A percentile compares a stretch with the other conserved stretches of the same genome.
phyloP scores from a whole-genome alignment of 1,139 yeast genomes.

The Blastobotrys illinoisensis region DNA sequence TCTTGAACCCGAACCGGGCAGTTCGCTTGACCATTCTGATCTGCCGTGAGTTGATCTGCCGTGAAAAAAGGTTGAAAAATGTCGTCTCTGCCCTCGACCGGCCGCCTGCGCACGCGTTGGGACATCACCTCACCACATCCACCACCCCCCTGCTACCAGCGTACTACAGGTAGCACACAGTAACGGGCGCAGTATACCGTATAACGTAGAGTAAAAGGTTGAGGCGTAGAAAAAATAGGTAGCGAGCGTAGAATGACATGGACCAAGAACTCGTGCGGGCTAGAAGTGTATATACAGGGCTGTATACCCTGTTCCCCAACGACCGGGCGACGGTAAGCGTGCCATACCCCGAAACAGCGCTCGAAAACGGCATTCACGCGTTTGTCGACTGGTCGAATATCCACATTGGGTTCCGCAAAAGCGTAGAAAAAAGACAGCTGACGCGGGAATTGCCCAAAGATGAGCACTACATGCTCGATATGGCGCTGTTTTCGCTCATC shows the following conservation, averaged over 20 bases:
- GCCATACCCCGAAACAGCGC: conserved; percentile 10
- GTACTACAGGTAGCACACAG: too few species aligned
- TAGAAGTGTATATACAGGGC: neutral
- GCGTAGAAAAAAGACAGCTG: conserved; percentile 2
- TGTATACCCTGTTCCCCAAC: conserved; percentile 17
- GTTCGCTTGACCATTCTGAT: conserved; percentile 41
- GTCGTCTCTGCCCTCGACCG: neutral
- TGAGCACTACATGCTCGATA: conserved; percentile 9
- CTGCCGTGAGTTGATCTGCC: neutral
- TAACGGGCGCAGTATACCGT: too few species aligned
- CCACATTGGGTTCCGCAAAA: conserved; percentile 14
- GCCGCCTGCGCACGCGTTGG: neutral
- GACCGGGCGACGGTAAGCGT: conserved; percentile 20
- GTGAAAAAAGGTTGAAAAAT: neutral
- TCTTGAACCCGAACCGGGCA: conserved; percentile 49
- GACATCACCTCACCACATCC: neutral
- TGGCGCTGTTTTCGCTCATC: conserved; percentile 16
- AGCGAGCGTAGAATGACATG: neutral
- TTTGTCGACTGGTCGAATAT: conserved; percentile 24
- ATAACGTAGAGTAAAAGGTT: too few species aligned
- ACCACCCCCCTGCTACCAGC: too few species aligned
- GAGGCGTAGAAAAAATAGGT: too few species aligned
- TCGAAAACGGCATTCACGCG: conserved; percentile 12
- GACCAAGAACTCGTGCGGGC: neutral
- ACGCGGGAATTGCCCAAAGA: neutral